Conservation (phyloP, 306 rosid genomes). For the Clitoria ternatea region DNA sequence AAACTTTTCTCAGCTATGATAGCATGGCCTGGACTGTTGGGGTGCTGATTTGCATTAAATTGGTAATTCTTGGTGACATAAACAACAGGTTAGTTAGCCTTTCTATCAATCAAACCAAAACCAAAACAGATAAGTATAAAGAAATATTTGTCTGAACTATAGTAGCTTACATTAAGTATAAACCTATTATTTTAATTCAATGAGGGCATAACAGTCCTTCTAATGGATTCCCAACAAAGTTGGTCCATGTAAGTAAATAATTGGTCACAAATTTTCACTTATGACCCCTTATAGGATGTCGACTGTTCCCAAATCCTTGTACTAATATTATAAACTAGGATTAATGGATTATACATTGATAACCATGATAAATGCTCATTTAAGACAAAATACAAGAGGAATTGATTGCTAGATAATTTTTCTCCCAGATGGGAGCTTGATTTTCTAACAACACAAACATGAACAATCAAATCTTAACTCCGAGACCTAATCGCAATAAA, state of each 20-base stretch:
- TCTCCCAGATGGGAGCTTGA: neutral
- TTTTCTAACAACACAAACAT: neutral
- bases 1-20: neutral
- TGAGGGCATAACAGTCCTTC: neutral
- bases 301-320: neutral
- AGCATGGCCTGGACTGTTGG: neutral
- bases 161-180: neutral
- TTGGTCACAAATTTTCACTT: neutral
- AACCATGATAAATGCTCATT: neutral
- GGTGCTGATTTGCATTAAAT: neutral
- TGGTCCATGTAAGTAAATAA: neutral
- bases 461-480: neutral
- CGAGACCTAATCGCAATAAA: constrained; percentile 27
- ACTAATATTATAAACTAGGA: neutral
- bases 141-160: neutral
- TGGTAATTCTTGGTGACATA: neutral
- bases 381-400: neutral
- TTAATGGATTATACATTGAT: neutral
- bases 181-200: neutral
- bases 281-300: neutral
- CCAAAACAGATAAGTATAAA: neutral
- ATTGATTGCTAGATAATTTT: neutral
- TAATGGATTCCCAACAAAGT: neutral
- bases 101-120: neutral
- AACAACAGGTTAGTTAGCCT: neutral